phyloP scores from a whole-genome alignment of 345 rosid genomes.

The Gossypium stocksii region DNA sequence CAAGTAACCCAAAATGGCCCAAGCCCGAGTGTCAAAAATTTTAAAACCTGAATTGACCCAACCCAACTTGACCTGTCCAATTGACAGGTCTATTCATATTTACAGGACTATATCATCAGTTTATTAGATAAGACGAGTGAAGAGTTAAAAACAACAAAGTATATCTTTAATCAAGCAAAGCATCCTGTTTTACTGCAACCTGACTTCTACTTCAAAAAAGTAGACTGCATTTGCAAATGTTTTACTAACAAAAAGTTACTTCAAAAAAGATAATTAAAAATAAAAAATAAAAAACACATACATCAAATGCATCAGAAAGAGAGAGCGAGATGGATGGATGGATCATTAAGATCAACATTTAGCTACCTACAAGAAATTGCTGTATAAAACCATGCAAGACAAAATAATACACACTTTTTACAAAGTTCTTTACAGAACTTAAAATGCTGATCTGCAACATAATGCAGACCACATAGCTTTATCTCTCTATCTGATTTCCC shows the following conservation, averaged over 20 bases:
- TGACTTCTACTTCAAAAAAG: background rate
- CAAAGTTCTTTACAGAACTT: background rate
- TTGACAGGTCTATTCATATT: too few species aligned
- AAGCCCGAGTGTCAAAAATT: background rate
- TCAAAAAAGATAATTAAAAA: background rate
- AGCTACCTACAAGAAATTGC: background rate
- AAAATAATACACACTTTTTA: background rate
- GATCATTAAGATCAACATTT: background rate
- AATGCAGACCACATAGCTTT: background rate
- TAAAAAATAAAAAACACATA: background rate
- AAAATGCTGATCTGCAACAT: background rate
- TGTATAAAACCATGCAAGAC: background rate
- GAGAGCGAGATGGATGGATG: background rate
- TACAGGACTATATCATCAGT: background rate
- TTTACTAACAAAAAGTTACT: background rate
- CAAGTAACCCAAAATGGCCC: background rate
- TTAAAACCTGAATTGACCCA: background rate
- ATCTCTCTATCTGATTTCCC: background rate
- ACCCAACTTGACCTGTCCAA: background rate
- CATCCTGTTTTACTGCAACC: background rate
- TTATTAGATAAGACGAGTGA: background rate
- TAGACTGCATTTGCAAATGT: background rate
- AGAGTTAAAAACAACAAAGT: background rate
- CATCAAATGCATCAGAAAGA: background rate
- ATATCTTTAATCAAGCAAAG: slow-evolving; percentile 4